phyloP scores from a whole-genome alignment of 2,329 filamentous ascomycete genomes.

The Colletotrichum noveboracense region DNA sequence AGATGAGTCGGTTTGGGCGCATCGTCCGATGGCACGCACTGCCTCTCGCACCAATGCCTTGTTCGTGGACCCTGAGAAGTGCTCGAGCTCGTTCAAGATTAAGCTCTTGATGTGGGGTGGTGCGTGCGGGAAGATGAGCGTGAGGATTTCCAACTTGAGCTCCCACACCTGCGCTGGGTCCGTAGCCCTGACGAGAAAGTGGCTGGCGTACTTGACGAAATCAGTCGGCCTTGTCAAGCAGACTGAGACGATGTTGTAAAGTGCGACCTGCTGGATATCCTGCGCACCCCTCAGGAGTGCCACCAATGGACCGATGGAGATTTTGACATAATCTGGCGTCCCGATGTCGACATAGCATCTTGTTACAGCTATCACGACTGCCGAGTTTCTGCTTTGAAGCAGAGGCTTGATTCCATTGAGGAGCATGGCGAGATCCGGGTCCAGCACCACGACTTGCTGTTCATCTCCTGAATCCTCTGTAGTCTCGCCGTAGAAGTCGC shows the following conservation, averaged over 20 bases:
- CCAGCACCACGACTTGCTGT: constrained; percentile 67
- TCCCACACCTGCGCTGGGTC: constrained; percentile 86
- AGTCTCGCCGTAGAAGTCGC: constrained; percentile 82
- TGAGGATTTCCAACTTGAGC: constrained; percentile 89
- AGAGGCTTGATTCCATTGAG: constrained; percentile 83
- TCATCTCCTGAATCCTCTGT: constrained; percentile 44
- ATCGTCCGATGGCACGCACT: constrained; percentile 91
- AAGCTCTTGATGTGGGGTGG: constrained; percentile 79
- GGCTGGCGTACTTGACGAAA: constrained; percentile 88
- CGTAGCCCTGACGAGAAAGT: constrained; percentile 84
- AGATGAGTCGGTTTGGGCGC: constrained; percentile 76
- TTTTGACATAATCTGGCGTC: constrained; percentile 75
- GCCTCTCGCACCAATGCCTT: constrained; percentile 84
- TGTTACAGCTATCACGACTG: constrained; percentile 86
- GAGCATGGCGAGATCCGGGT: constrained; percentile 83
- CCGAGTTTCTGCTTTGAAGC: constrained; percentile 90
- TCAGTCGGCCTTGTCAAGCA: constrained; percentile 75
- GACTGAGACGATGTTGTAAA: constrained; percentile 96
- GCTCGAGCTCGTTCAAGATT: constrained; percentile 90
- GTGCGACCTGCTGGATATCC: constrained; percentile 86
- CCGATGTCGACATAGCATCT: constrained; percentile 87
- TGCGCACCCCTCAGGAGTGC: constrained; percentile 83
- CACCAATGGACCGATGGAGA: constrained; percentile 82
- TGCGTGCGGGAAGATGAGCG: constrained; percentile 87
- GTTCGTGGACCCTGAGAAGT: constrained; percentile 78